Evolutionary conservation across 2,329 filamentous ascomycete species (phyloP), one percentile per base, ranked within the genome.

Genomic region (Herpotrichia juniperi): DNA sequence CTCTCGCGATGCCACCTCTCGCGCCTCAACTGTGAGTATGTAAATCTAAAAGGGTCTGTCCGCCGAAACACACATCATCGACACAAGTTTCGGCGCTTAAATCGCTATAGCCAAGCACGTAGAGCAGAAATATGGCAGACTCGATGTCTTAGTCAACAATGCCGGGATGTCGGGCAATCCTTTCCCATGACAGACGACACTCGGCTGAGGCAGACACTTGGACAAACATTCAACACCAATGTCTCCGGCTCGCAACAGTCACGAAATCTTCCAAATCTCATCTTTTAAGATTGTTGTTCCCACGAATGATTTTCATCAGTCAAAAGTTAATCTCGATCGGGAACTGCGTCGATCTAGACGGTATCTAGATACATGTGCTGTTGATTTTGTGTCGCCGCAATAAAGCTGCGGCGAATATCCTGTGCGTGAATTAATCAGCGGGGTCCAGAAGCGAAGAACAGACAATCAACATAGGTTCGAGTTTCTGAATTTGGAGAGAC

Each of bases 51-150:
- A 30, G 34, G 48, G 49, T 25, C 46, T 61, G 30, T 28, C 43
- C 52, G 44, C 50, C 45, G 52, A 42, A 21, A 50, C 53, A 72
- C 61, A 42, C 65, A 64, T 45, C 72, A 40, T 43, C 21, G 21
- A 61, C 54, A 37, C 56, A 54, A 40, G 31, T 37, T 47, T 50
- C 56, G 51, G 62, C 42, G 46, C 48, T 34, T 51, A 49, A 35
- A 63, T 62, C 47, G 30, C 46, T n/a, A 49, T 48, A 17, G 42
- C 54, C 14, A 45, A 52, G 12, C 43, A 52, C 31, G 50, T 57
- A 11, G 31, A 48, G 19, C 17, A 43, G 22, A 57, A 50, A 21
- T 44, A 48, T 31, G 58, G 58, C 16, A 35, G 51, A 26, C 50
- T 55, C 2, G 50, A 60, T 37, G 44, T 57, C 2, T 39, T 60